phyloP scores from a whole-genome alignment of 2,329 filamentous ascomycete genomes.

The Tricladium varicosporioides region DNA sequence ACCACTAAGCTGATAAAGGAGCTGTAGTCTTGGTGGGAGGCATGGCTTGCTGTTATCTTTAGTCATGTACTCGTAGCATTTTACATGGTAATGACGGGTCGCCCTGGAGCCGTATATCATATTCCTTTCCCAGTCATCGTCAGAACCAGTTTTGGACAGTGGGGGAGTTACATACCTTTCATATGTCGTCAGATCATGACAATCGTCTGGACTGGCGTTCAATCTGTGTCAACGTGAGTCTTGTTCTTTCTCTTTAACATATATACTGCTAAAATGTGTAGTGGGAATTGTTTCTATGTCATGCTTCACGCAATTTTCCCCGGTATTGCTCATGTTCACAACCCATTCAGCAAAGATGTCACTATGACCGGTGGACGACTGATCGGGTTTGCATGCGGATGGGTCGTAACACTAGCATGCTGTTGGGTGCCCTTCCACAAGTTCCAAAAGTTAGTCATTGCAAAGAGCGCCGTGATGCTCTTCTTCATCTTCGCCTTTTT shows the following conservation, averaged over 20 bases:
- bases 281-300: background rate
- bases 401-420: background rate
- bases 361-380: background rate
- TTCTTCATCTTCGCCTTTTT: background rate
- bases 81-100: background rate
- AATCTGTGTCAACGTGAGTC: background rate
- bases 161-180: background rate
- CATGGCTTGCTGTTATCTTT: background rate
- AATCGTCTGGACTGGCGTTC: background rate
- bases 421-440: background rate
- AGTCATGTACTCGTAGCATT: background rate
- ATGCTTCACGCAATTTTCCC: background rate
- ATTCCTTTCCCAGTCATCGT: background rate
- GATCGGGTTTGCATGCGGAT: background rate
- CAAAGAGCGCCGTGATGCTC: background rate
- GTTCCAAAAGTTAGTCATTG: background rate
- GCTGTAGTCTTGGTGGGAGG: background rate
- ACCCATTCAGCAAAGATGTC: background rate
- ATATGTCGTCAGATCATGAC: background rate
- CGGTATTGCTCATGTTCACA: background rate
- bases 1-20: background rate
- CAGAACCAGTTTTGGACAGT: background rate
- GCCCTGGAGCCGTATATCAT: background rate
- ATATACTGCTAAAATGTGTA: background rate
- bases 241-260: background rate